Conservation (phyloP, 108 stramenopile species). For the Fragilariopsis cylindrus region DNA sequence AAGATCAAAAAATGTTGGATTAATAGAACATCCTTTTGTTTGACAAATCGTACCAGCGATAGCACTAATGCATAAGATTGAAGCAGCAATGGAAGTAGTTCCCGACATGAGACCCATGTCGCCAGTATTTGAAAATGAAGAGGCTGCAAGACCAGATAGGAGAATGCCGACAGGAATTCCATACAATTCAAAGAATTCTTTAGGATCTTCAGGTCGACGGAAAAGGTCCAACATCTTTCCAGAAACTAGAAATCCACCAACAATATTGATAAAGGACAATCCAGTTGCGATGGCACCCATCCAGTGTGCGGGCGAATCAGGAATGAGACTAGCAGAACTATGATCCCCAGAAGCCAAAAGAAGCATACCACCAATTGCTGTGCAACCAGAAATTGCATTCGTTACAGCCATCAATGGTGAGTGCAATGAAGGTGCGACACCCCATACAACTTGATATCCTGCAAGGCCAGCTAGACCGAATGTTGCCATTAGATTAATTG, state of each 20-base stretch:
- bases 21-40: background rate
- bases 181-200: slow-evolving; percentile 92
- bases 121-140: slow-evolving; percentile 43
- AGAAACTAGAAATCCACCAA: slow-evolving; percentile 90
- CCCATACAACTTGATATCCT: slow-evolving; percentile 94
- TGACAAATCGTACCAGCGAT: slow-evolving; percentile 71
- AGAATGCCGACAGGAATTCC: slow-evolving; percentile 76
- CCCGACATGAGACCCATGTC: slow-evolving; percentile 68
- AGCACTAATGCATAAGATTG: slow-evolving; percentile 93
- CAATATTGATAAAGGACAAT: slow-evolving; percentile 88
- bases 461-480: slow-evolving; percentile 86
- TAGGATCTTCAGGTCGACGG: slow-evolving; percentile 88
- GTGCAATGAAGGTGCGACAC: slow-evolving; percentile 96
- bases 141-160: slow-evolving; percentile 58
- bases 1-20: background rate
- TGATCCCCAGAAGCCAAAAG: slow-evolving; percentile 71
- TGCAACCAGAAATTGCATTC: slow-evolving; percentile 96
- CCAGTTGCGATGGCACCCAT: slow-evolving; percentile 90
- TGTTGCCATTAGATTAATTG: slow-evolving; percentile 64
- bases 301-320: slow-evolving; percentile 84
- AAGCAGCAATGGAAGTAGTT: slow-evolving; percentile 72
- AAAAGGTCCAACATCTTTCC: slow-evolving; percentile 97
- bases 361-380: slow-evolving; percentile 96
- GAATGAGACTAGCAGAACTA: slow-evolving; percentile 60
- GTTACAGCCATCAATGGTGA: slow-evolving; percentile 98